Percentiles rank a stretch among this genome's conserved stretches.
Conservation (phyloP, 768 basidiomycete genomes). For the Saitozyma sp. region DNA sequence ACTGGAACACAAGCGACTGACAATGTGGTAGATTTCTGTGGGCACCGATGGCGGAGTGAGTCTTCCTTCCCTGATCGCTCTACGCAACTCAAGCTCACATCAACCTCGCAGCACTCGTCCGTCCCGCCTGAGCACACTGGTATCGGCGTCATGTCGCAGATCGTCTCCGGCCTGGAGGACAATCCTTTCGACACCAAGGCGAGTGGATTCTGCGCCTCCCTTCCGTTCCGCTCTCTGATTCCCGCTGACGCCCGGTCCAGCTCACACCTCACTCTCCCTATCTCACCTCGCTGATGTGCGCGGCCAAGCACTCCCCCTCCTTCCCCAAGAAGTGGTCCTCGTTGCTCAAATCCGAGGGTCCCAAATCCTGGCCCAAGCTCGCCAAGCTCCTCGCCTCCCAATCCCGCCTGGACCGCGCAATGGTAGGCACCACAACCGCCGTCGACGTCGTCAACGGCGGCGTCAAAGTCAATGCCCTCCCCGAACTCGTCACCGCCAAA, state of each 20-base stretch:
- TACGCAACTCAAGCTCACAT: not conserved
- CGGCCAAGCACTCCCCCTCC: conserved; percentile 29
- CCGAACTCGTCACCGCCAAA: conserved; percentile 39
- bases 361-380: conserved; percentile 28
- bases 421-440: conserved; percentile 45
- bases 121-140: conserved; percentile 46
- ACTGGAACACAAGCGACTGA: no score
- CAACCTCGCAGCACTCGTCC: conserved; percentile 36
- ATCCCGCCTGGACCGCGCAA: conserved; percentile 20
- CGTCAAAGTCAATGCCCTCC: conserved; percentile 46
- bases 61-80: not conserved
- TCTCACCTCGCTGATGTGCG: conserved; percentile 41
- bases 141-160: conserved; percentile 45
- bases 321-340: conserved; percentile 39
- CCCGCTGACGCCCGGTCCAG: conserved; percentile 13
- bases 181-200: conserved; percentile 44
- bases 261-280: conserved; percentile 45
- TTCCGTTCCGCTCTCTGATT: not conserved
- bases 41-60: conserved; percentile 49
- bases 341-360: conserved; percentile 27
- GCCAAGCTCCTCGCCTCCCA: conserved; percentile 24
- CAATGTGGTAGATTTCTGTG: conserved; percentile 30
- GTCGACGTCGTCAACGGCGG: conserved; percentile 50
- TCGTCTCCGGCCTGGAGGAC: conserved; percentile 37
- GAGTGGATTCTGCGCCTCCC: conserved; percentile 1